Base-by-base conservation (phyloP, 2,329 filamentous ascomycete species). In the Zarea fungicola region DNA sequence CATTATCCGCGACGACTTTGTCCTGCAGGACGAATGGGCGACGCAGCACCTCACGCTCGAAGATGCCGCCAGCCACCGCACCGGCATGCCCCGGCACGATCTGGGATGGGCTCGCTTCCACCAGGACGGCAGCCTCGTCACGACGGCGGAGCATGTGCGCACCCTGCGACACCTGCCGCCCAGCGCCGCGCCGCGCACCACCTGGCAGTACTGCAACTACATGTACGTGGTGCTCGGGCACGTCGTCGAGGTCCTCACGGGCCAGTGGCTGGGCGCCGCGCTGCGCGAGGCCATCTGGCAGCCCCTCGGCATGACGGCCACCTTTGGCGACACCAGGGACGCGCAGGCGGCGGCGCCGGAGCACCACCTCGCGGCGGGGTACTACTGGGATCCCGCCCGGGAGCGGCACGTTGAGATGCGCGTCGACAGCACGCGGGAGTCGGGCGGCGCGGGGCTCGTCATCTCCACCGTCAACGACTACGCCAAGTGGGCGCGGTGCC, bases 401-500 rank as follows among this genome's bases (percentile, higher is more conserved):
- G 53, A 54, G 0, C 22, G 54, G 4, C 56, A 65, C 9, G 49
- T 54, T 0, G 49, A 58, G 7, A 55, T 61, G 13, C 58, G 69
- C 4, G 54, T 62, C 11, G 52, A 59, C 34, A 50, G 55, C 5
- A 48, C 57, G 5, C 41, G 49, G 22, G 67, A 63, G 56, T 53
- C 62, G 22, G 65, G 65, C 52, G 71, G 71, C 11, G 71, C 71
- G 1, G 72, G 70, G 1, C 63, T 60, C 10, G 58, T 70, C 37
- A 60, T 79, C 19, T 73, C 71, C 19, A 75, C 67, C 40, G 74
- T 74, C 1, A 45, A 65, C 7, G 77, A 80, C 60, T 80, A 77
- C 56, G 58, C 67, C 2, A 71, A 69, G 55, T 83, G 77, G 78
- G 54, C 79, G 3, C 62, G 64, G 22, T 73, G 71, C 18, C 61